These are phyloP conservation scores for Zizania palustris DNA, from an alignment of 202 grass and related monocot genomes.

Conservation along the genomic window DNA sequence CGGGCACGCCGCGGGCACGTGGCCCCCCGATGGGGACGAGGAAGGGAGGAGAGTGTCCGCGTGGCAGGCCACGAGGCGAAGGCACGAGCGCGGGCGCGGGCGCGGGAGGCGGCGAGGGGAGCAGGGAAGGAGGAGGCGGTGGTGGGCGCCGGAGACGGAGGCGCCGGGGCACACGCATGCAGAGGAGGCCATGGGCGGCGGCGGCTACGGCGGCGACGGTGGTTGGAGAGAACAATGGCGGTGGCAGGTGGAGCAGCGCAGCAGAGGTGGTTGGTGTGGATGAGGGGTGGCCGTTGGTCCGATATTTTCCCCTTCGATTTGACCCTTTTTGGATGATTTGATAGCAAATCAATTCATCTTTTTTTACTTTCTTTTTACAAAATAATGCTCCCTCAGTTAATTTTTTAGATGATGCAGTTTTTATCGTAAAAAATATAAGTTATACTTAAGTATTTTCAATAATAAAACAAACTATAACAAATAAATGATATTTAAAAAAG, in stretches of 20 bases:
- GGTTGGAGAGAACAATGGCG: slow-evolving; percentile 16
- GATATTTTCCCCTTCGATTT: slow-evolving; percentile 19
- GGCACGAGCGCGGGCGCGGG: slow-evolving; percentile 18
- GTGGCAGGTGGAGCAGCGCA: slow-evolving; percentile 26
- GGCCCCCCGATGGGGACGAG: slow-evolving; percentile 16
- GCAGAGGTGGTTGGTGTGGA: slow-evolving; percentile 34
- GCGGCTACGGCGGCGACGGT: not conserved
- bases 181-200: slow-evolving; percentile 15
- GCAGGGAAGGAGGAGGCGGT: slow-evolving; percentile 29
- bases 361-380: no score
- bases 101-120: slow-evolving; percentile 27
- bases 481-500: no score
- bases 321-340: not conserved
- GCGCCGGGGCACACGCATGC: slow-evolving; percentile 40
- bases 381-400: no score
- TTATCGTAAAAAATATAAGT: no score
- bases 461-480: no score
- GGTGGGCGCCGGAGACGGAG: slow-evolving; percentile 35
- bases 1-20: slow-evolving; percentile 38
- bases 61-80: slow-evolving; percentile 51
- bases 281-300: slow-evolving; percentile 37
- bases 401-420: no score
- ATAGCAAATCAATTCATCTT: not conserved
- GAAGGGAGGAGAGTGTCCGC: slow-evolving; percentile 60
- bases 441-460: no score